These are phyloP conservation scores for Fusarium cicatricum DNA, from an alignment of 2,329 filamentous ascomycete genomes.

Conservation along the genomic window DNA sequence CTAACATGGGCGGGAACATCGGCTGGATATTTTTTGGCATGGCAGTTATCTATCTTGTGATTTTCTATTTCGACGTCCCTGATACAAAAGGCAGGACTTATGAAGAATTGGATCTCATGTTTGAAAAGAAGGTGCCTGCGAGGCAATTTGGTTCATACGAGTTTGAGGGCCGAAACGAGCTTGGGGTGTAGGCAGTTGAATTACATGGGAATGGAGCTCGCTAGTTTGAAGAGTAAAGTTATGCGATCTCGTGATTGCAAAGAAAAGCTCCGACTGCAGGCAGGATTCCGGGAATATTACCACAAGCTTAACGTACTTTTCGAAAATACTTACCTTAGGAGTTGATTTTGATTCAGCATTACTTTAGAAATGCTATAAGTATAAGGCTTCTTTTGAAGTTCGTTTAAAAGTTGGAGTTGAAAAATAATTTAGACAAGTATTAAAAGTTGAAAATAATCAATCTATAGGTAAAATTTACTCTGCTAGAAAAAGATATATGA, in stretches of 20 bases:
- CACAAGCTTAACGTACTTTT: too few relatives aligned
- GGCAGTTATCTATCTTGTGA: constrained; percentile 3
- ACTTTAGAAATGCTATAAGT: too few relatives aligned
- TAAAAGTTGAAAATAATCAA: too few relatives aligned
- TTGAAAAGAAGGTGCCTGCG: constrained; percentile 9
- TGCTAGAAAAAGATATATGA: too few relatives aligned
- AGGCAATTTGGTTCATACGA: constrained; percentile 2
- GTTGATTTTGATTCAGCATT: too few relatives aligned
- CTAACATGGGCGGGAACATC: constrained; percentile 11
- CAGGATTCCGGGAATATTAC: too few relatives aligned
- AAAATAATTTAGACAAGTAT: too few relatives aligned
- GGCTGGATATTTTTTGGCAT: constrained; percentile 10
- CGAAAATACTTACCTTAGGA: too few relatives aligned
- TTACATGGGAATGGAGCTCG: background rate
- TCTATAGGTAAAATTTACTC: too few relatives aligned
- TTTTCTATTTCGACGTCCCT: constrained; percentile 6
- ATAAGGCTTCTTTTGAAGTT: too few relatives aligned
- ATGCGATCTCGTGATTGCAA: background rate
- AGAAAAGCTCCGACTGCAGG: background rate
- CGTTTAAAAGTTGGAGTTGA: too few relatives aligned
- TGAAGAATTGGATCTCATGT: constrained; percentile 6
- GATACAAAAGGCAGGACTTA: constrained; percentile 8
- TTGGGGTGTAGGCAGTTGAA: background rate
- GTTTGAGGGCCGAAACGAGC: background rate
- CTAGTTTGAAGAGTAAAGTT: background rate